Evolutionary conservation across 768 basidiomycete genomes (phyloP), one percentile per base, ranked within the genome.

Genomic region (Agrocybe chaxingu): DNA sequence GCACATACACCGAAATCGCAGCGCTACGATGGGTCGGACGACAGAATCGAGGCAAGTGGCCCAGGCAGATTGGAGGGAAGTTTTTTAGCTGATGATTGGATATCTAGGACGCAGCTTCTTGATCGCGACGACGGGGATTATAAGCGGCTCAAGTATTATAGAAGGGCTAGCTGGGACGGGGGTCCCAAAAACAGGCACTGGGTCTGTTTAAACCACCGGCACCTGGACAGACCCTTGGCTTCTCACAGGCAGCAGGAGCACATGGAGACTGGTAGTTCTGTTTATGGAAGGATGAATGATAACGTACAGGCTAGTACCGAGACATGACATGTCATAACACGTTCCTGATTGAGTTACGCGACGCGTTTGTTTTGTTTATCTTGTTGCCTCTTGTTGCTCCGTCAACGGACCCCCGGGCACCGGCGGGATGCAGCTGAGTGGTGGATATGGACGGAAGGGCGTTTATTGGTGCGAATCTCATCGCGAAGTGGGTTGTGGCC

Each of bases 1-100:
- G 94, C 66, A 99, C 97, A 9, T 97, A 91, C 60, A 96, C 96
- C 7, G 97, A 98, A 72, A 93, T 98, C 52, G 87, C 97, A 34
- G 96, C 96, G 5, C 66, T 99, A 57, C 78, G 97, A 64, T 97
- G 93, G 92, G 87, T 96, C 61, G 79, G 84, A 49, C 80, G 85
- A 58, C 92, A 93, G 66, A 87, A 87, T 57, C 80, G 78, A 77
- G 95, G 92, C 83, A 61, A 24, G 68, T 63, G 10, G 12, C 47
- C 13, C 48, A 38, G 19, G 24, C 40, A 29, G 7, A 9, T 30
- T n/a, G 24, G 18, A 36, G 30, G 19, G 37, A n/a, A 11, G 19
- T n/a, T 46, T 48, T 33, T 44, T 55, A 3, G 53, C 40, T 48
- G 42, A 56, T 31, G 53, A 45, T 52, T 55, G 39, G 56, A 55